phyloP scores from a whole-genome alignment of 2,329 filamentous ascomycete species.

The Dactylellina parvicollis region DNA sequence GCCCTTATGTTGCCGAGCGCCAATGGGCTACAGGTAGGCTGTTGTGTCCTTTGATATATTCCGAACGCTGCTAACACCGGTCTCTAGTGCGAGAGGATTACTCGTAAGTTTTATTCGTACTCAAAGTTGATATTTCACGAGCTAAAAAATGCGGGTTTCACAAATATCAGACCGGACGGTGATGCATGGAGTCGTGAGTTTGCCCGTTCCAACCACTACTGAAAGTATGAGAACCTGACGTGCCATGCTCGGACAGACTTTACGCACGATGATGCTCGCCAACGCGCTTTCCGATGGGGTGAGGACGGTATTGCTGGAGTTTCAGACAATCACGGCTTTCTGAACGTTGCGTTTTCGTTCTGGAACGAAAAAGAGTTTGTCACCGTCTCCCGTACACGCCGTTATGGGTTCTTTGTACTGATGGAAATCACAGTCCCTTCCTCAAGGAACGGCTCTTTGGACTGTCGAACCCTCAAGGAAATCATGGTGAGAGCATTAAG shows the following conservation, averaged over 20 bases:
- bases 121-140: background rate
- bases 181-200: conserved; percentile 94
- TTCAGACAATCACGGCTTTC: conserved; percentile 75
- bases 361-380: conserved; percentile 96
- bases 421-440: conserved; percentile 73
- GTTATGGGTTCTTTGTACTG: conserved; percentile 25
- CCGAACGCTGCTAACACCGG: conserved; percentile 15
- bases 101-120: conserved; percentile 66
- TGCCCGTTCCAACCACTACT: background rate
- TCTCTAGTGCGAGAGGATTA: conserved; percentile 86
- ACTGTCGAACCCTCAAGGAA: conserved; percentile 93
- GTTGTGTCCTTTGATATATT: conserved; percentile 7
- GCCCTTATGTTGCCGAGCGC: conserved; percentile 89
- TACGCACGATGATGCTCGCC: conserved; percentile 88
- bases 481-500: conserved; percentile 96
- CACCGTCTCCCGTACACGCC: background rate
- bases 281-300: conserved; percentile 90
- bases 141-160: background rate
- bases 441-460: conserved; percentile 95
- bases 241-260: conserved; percentile 72
- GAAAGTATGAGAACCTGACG: background rate
- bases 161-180: conserved; percentile 72
- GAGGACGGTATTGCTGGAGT: conserved; percentile 97
- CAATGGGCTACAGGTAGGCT: conserved; percentile 90
- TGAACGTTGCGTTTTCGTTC: conserved; percentile 95